A percentile compares a stretch with the other conserved stretches of the same genome.
These are phyloP conservation scores for Mycena albidolilacea DNA, from an alignment of 768 basidiomycete species.

Conservation along the genomic window DNA sequence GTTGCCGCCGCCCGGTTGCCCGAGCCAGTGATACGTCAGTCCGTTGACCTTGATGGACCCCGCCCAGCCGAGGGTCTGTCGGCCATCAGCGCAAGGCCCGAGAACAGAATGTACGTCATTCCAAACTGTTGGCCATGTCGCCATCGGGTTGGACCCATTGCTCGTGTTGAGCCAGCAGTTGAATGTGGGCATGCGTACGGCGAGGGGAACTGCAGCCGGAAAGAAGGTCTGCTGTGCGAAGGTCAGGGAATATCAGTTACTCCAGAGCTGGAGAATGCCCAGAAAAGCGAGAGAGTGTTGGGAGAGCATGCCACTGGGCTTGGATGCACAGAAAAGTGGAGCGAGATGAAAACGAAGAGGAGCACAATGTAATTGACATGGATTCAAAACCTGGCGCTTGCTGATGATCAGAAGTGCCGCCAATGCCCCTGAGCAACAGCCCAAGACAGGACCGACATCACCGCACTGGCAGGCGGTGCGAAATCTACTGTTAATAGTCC, in stretches of 20 bases:
- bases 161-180: constrained; percentile 58
- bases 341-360: not conserved
- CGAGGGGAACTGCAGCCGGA: constrained; percentile 64
- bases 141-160: constrained; percentile 49
- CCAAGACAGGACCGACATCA: not conserved
- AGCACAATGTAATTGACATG: not conserved
- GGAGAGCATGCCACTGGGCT: constrained; percentile 11
- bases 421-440: not conserved
- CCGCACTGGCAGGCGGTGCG: not conserved
- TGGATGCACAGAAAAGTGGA: not conserved
- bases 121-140: constrained; percentile 66
- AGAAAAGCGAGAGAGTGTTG: constrained; percentile 1
- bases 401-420: not conserved
- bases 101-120: constrained; percentile 42
- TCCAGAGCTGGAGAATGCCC: constrained; percentile 12
- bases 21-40: constrained; percentile 60
- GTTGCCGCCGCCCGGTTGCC: constrained; percentile 48
- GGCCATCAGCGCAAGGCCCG: not conserved
- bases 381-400: not conserved
- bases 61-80: constrained; percentile 64
- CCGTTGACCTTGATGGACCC: constrained; percentile 65
- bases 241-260: not conserved
- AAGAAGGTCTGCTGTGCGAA: constrained; percentile 47
- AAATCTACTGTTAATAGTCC: not conserved
- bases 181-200: constrained; percentile 67